Conservation (phyloP, 2,329 filamentous ascomycete genomes). For the Bimuria novae-zelandiae region DNA sequence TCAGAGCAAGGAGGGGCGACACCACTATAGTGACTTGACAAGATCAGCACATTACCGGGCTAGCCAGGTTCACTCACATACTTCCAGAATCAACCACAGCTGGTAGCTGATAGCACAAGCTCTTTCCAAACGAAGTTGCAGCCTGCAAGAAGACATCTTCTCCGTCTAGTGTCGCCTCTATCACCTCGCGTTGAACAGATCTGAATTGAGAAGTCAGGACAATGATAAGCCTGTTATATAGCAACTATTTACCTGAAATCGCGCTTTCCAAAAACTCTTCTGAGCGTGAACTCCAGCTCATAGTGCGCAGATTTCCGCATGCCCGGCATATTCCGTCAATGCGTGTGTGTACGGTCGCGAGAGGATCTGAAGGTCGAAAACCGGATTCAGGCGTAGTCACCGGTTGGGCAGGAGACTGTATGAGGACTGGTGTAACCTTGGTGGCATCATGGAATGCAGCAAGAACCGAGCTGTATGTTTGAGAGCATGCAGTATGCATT, state of each 20-base stretch:
- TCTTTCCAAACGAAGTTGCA: constrained; percentile 89
- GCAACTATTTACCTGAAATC: constrained; percentile 67
- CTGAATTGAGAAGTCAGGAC: constrained; percentile 51
- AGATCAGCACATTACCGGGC: constrained; percentile 16
- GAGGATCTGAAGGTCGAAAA: background rate
- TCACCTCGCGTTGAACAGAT: constrained; percentile 85
- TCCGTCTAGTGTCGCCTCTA: constrained; percentile 76
- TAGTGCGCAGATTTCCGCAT: constrained; percentile 36
- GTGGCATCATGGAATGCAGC: background rate
- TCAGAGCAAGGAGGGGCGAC: constrained; percentile 84
- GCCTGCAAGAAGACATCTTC: constrained; percentile 94
- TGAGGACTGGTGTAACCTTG: background rate
- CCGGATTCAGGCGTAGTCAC: background rate
- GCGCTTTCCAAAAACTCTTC: constrained; percentile 72
- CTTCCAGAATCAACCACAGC: constrained; percentile 86
- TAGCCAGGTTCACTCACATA: constrained; percentile 52
- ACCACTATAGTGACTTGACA: constrained; percentile 81
- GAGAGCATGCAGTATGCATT: background rate
- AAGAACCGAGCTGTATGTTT: background rate
- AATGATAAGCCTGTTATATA: too few species aligned
- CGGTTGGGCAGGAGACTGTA: background rate
- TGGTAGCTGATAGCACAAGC: constrained; percentile 88
- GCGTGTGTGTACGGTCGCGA: background rate
- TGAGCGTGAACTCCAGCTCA: constrained; percentile 76
- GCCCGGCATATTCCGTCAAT: constrained; percentile 37